Conservation (phyloP, 306 rosid species). For the Malus orientalis region DNA sequence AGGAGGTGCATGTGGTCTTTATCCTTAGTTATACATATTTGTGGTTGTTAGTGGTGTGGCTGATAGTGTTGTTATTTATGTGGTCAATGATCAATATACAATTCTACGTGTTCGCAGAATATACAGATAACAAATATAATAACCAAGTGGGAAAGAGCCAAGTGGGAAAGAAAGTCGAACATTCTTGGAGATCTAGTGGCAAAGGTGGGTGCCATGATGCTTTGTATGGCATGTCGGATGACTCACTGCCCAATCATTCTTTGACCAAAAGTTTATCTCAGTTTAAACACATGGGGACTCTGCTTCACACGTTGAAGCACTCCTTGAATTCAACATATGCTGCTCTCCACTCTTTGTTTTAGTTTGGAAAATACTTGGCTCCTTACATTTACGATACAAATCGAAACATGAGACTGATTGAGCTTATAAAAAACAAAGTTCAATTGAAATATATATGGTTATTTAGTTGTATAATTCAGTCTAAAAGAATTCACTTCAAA, state of each 20-base stretch:
- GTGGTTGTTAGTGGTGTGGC: background rate
- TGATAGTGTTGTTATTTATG: background rate
- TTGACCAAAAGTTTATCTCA: background rate
- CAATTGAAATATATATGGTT: background rate
- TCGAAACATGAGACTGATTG: no score
- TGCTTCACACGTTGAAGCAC: conserved; percentile 9
- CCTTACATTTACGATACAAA: no score
- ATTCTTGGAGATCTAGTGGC: background rate
- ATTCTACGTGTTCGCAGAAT: background rate
- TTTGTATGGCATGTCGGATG: conserved; percentile 10
- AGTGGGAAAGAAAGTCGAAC: background rate
- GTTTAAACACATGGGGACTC: background rate
- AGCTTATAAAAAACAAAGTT: no score
- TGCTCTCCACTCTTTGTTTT: background rate
- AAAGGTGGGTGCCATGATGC: conserved; percentile 1
- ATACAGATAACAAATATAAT: background rate
- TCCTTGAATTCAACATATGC: background rate
- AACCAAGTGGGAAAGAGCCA: background rate
- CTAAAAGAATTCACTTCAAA: no score
- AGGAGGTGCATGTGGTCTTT: background rate
- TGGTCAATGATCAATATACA: background rate
- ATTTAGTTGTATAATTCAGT: no score
- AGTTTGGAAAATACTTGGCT: no score
- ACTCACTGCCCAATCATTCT: background rate
- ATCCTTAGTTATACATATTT: background rate